These are phyloP conservation scores for Trichoderma lentiforme DNA, from an alignment of 2,329 filamentous ascomycete species.

Conservation along the genomic window DNA sequence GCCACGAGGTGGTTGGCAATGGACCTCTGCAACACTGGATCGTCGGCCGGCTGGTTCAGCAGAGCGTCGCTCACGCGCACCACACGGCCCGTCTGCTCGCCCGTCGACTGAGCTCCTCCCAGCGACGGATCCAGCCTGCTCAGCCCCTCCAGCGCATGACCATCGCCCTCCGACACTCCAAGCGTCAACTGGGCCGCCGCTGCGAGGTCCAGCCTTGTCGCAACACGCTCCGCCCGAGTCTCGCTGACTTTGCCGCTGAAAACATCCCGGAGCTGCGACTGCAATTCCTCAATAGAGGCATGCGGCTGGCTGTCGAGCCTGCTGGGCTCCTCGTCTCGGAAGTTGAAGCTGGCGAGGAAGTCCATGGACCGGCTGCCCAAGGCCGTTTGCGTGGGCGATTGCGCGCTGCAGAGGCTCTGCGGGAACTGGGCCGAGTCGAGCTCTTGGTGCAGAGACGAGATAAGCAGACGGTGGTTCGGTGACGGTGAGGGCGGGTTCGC, in stretches of 20 bases:
- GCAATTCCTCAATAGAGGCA: constrained; percentile 43
- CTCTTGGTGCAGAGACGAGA: constrained; percentile 21
- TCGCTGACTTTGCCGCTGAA: constrained; percentile 43
- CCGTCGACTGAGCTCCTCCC: constrained; percentile 27
- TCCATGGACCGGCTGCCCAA: constrained; percentile 31
- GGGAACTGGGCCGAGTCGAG: constrained; percentile 21
- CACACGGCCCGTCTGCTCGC: constrained; percentile 32
- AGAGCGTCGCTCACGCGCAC: constrained; percentile 46
- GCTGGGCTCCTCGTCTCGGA: constrained; percentile 21
- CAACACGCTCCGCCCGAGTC: constrained; percentile 49
- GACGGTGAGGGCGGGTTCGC: constrained; percentile 8
- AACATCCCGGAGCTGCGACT: constrained; percentile 40
- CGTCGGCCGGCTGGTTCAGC: constrained; percentile 46
- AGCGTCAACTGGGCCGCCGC: constrained; percentile 44
- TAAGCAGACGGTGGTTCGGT: background rate
- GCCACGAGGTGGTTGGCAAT: constrained; percentile 49
- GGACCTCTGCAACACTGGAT: constrained; percentile 47
- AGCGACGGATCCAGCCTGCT: constrained; percentile 36
- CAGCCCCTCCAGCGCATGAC: constrained; percentile 31
- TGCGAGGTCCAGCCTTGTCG: constrained; percentile 45
- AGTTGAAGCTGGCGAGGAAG: constrained; percentile 38
- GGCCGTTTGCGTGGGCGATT: background rate
- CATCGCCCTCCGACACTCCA: constrained; percentile 36
- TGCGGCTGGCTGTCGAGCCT: constrained; percentile 26
- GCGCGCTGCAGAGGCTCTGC: constrained; percentile 21